Evolutionary conservation across 345 rosid species (phyloP).

Genomic region (Mallotus nudiflorus): DNA sequence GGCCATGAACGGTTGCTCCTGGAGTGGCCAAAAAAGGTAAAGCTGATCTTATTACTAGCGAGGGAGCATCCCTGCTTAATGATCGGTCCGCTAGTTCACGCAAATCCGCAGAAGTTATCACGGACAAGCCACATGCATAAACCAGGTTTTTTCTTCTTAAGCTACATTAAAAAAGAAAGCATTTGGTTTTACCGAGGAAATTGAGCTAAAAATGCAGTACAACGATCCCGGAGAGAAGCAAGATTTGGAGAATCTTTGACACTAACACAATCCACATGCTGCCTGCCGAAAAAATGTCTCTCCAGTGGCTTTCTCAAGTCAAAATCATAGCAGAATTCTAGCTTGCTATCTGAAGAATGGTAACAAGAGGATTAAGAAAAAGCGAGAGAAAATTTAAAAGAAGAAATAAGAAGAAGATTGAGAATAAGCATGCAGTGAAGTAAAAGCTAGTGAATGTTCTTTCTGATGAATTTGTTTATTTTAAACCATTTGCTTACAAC

Average conservation of each 20-base stretch:
- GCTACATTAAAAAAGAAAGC: conserved; percentile 12
- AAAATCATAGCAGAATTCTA: conserved; percentile 73
- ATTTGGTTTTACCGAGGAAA: conserved; percentile 50
- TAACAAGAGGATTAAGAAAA: not conserved
- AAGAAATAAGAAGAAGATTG: not conserved
- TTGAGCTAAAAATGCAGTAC: conserved; percentile 61
- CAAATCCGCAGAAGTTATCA: too few relatives aligned
- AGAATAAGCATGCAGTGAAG: too few relatives aligned
- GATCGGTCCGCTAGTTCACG: too few relatives aligned
- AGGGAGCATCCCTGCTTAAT: too few relatives aligned
- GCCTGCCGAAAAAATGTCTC: conserved; percentile 59
- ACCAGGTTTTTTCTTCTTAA: not conserved
- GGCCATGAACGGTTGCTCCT: too few relatives aligned
- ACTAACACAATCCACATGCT: conserved; percentile 71
- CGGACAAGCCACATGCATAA: too few relatives aligned
- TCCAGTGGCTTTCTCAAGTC: conserved; percentile 94
- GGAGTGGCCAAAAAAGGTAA: too few relatives aligned
- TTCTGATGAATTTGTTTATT: not conserved
- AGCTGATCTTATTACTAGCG: too few relatives aligned
- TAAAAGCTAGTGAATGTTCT: not conserved
- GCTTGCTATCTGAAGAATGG: conserved; percentile 51
- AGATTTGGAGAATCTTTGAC: conserved; percentile 56
- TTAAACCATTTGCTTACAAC: conserved; percentile 1
- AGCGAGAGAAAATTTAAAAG: not conserved
- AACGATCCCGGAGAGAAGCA: conserved; percentile 50